These are phyloP conservation scores for Leccinum longicurvipes DNA, from an alignment of 768 basidiomycete genomes.

Conservation along the genomic window DNA sequence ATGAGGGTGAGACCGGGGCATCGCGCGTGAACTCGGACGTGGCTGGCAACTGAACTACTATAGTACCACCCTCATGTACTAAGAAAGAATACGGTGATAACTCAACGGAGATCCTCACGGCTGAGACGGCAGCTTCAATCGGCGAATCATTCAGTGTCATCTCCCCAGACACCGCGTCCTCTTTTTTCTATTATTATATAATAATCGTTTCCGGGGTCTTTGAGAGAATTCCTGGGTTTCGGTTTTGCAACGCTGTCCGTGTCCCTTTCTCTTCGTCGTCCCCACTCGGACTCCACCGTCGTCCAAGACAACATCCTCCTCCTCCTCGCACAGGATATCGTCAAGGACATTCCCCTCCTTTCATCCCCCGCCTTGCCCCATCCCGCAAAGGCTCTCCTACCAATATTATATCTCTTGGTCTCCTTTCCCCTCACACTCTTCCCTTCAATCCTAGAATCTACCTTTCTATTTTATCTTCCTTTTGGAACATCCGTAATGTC, in stretches of 20 bases:
- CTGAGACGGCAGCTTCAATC: background rate
- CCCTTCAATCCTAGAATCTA: conserved; percentile 22
- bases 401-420: conserved; percentile 29
- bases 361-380: conserved; percentile 29
- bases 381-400: conserved; percentile 5
- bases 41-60: too few relatives aligned
- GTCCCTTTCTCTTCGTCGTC: conserved; percentile 30
- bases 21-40: background rate
- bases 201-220: conserved; percentile 27
- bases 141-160: too few relatives aligned
- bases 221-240: conserved; percentile 33
- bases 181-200: conserved; percentile 20
- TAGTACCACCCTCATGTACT: too few relatives aligned
- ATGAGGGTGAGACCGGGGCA: background rate
- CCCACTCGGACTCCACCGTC: conserved; percentile 27
- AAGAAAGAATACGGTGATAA: too few relatives aligned
- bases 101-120: too few relatives aligned
- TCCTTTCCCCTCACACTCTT: conserved; percentile 21
- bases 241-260: conserved; percentile 33
- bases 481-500: conserved; percentile 35
- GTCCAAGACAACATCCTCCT: conserved; percentile 19
- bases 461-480: conserved; percentile 17
- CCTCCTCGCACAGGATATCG: conserved; percentile 23
- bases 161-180: conserved; percentile 19
- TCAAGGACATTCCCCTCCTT: conserved; percentile 17